Evolutionary conservation across 2,329 filamentous ascomycete genomes (phyloP).

Genomic region (Penicillium italicum): DNA sequence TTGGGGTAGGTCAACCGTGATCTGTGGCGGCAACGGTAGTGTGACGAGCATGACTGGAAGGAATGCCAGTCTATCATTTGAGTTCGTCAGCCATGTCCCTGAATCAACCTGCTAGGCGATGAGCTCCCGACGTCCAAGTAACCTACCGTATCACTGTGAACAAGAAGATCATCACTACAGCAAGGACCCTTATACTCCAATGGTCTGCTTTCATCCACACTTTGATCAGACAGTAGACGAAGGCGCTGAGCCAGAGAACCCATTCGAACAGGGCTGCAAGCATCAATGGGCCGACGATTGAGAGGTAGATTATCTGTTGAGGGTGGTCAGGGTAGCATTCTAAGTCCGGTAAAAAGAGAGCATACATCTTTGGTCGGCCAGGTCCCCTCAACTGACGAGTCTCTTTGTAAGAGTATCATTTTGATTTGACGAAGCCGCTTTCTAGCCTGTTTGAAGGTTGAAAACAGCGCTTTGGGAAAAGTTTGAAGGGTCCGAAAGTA

Average conservation of each 20-base stretch:
- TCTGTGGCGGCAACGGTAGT: slow-evolving; percentile 69
- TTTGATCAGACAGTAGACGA: slow-evolving; percentile 85
- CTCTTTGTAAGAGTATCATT: not conserved
- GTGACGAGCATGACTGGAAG: slow-evolving; percentile 93
- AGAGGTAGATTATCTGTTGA: slow-evolving; percentile 74
- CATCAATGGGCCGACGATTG: slow-evolving; percentile 77
- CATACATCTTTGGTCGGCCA: slow-evolving; percentile 20
- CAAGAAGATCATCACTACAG: slow-evolving; percentile 67
- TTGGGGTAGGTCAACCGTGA: slow-evolving; percentile 69
- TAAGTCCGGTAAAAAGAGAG: too few relatives aligned
- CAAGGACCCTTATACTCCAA: slow-evolving; percentile 74
- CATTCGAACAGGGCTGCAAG: slow-evolving; percentile 83
- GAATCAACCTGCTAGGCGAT: not conserved
- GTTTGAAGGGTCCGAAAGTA: not conserved
- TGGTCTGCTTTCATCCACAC: slow-evolving; percentile 86
- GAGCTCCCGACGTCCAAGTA: not conserved
- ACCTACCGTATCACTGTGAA: slow-evolving; percentile 73
- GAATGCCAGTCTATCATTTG: slow-evolving; percentile 66
- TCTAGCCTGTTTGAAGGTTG: not conserved
- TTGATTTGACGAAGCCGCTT: not conserved
- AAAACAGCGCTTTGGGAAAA: not conserved
- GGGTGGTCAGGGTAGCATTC: not conserved
- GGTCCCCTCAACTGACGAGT: not conserved
- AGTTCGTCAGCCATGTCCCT: slow-evolving; percentile 1
- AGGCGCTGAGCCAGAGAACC: slow-evolving; percentile 92